Conservation (phyloP, 2,329 filamentous ascomycete species). For the Sclerotinia sclerotiorum region DNA sequence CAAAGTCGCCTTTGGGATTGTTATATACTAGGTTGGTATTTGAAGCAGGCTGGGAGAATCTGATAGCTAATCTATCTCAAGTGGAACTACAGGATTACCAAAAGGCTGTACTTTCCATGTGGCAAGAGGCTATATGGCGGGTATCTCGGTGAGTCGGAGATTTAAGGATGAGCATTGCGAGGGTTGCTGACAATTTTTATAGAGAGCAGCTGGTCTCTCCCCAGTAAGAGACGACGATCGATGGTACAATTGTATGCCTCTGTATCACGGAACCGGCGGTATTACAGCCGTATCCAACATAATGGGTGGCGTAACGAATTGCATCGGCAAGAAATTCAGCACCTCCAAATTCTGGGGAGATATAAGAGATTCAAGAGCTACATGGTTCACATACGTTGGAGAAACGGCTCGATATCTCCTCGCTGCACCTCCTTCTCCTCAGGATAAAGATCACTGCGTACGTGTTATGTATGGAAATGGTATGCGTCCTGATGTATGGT, state of each 20-base stretch:
- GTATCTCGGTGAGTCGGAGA: constrained; percentile 32
- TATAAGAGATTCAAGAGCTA: constrained; percentile 64
- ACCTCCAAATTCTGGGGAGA: constrained; percentile 71
- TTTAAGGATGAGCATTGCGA: neutral
- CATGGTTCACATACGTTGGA: constrained; percentile 74
- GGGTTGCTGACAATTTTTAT: neutral
- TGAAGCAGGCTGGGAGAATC: neutral
- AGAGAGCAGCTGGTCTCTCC: constrained; percentile 7
- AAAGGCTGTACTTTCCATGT: constrained; percentile 67
- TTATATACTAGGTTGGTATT: constrained; percentile 63
- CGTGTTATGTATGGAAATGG: constrained; percentile 65
- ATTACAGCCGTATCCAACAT: constrained; percentile 36
- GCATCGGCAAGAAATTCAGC: constrained; percentile 67
- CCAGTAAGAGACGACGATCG: constrained; percentile 48
- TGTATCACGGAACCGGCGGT: constrained; percentile 44
- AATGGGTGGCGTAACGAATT: constrained; percentile 52
- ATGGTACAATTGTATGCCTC: constrained; percentile 65
- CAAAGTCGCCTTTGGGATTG: constrained; percentile 58
- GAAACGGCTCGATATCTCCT: constrained; percentile 75
- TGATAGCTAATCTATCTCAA: constrained; percentile 35
- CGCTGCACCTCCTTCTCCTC: constrained; percentile 61
- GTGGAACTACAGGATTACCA: constrained; percentile 72
- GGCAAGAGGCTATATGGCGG: constrained; percentile 42
- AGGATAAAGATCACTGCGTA: constrained; percentile 59
- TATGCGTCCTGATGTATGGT: constrained; percentile 68